Base-by-base conservation (phyloP, 441 rosid genomes). In the Geranium incanum region DNA sequence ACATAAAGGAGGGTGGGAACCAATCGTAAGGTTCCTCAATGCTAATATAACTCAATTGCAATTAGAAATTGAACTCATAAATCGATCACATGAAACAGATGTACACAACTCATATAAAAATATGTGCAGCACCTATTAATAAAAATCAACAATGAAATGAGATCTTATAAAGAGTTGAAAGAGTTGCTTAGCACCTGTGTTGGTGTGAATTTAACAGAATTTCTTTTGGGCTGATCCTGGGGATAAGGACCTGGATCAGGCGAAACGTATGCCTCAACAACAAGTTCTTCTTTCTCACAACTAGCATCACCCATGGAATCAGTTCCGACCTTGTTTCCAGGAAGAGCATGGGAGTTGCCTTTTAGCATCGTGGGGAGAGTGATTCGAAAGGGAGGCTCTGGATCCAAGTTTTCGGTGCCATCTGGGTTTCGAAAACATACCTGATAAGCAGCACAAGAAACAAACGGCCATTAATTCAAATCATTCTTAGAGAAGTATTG, bases 211-310 rank as follows among this genome's bases (percentile, higher is more conserved):
- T 86, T 87, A 74, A 92, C 99, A n/a, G 93, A 85, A 63, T 95
- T 95, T 81, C 86, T 96, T 81, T 91, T 92, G 43, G 99, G 99
- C 83, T 92, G 97, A 84, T 95, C 99, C 83, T 91, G 99, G 70
- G 96, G 99, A 81, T 95, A 95, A 74, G 98, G 98, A 79, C 99
- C 98, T 38, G 97, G 99, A 71, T 92, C 96, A 60, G 96, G 89
- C 71, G 98, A 93, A 72, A 92, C 81, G 72, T 92, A 95, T 4
- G 97, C 88, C 86, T 95, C 97, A 74, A 95, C 95, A 82, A 84
- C 69, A 70, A 95, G 93, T 78, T 82, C 82, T 77, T 88, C 98
- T 80, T 88, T 88, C 74, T 81, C 84, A 5, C 70, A 66, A 74
- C 76, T 75, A 62, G 77, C 72, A 83, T 87, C 93, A 50, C 74